Conservation (phyloP, 495 filamentous ascomycete species). For the Hyaloscypha finlandica region DNA sequence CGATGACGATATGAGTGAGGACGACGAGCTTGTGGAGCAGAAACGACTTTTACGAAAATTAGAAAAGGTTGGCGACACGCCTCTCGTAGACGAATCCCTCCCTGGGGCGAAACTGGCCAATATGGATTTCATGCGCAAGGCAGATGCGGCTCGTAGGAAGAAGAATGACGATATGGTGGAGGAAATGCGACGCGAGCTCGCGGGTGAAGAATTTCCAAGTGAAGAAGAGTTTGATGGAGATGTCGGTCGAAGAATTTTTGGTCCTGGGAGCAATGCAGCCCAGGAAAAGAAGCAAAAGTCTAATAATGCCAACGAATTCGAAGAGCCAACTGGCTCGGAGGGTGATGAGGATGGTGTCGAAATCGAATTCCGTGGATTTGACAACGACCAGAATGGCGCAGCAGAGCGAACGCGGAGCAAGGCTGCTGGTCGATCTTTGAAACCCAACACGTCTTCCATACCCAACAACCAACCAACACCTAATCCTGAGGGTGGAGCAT, state of each 20-base stretch:
- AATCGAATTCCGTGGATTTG: constrained; percentile 30
- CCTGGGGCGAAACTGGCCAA: constrained; percentile 54
- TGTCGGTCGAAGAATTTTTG: constrained; percentile 67
- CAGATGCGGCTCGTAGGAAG: constrained; percentile 73
- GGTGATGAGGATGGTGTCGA: constrained; percentile 21
- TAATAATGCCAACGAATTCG: constrained; percentile 51
- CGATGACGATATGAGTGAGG: constrained; percentile 52
- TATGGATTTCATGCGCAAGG: constrained; percentile 93
- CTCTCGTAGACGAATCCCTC: constrained; percentile 40
- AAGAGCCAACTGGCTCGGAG: constrained; percentile 47
- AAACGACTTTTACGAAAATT: constrained; percentile 61
- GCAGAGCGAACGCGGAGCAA: constrained; percentile 9
- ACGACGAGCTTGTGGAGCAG: constrained; percentile 52
- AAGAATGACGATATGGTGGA: constrained; percentile 82
- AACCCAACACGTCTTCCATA: not conserved
- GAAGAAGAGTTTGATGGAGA: constrained; percentile 55
- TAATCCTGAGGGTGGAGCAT: constrained; percentile 35
- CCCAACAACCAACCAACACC: constrained; percentile 3
- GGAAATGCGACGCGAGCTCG: constrained; percentile 71
- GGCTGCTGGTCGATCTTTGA: not conserved
- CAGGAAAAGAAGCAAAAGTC: constrained; percentile 18
- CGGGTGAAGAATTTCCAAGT: constrained; percentile 53
- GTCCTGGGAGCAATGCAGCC: constrained; percentile 41
- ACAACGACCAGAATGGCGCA: not conserved
- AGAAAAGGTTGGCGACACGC: constrained; percentile 47